Percentiles rank a stretch among this genome's conserved stretches.
These are phyloP conservation scores for Teratosphaeria nubilosa DNA, from an alignment of 2,329 filamentous ascomycete species.

Conservation along the genomic window DNA sequence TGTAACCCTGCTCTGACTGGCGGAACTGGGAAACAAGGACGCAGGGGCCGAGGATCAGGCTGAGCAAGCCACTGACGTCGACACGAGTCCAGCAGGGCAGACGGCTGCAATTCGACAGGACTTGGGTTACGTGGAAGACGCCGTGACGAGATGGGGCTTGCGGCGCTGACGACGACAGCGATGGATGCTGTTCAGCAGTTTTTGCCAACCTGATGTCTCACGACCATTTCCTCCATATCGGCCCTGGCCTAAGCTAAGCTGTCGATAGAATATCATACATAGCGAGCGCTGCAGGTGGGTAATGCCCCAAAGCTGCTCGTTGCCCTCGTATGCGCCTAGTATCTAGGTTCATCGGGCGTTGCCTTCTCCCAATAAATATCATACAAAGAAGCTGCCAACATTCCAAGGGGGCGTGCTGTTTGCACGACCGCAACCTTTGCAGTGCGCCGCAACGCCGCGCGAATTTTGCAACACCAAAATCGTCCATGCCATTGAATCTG, in stretches of 20 bases:
- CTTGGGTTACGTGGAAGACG: not conserved
- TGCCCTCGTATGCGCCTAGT: not conserved
- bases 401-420: not conserved
- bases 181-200: not conserved
- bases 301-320: not conserved
- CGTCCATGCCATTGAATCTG: conserved; percentile 1
- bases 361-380: not conserved
- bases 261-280: conserved; percentile 1
- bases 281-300: not conserved
- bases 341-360: not conserved
- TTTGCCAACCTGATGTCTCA: too few relatives aligned
- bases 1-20: not conserved
- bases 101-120: not conserved
- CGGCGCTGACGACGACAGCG: not conserved
- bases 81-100: not conserved
- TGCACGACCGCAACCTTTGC: not conserved
- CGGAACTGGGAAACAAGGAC: not conserved
- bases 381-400: not conserved
- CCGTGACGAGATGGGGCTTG: not conserved
- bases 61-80: not conserved
- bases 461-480: not conserved
- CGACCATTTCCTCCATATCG: not conserved
- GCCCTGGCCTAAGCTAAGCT: not conserved
- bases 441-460: conserved; percentile 3
- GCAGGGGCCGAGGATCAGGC: not conserved